phyloP scores from a whole-genome alignment of 345 rosid genomes.

The Cardamine chenopodiifolia region DNA sequence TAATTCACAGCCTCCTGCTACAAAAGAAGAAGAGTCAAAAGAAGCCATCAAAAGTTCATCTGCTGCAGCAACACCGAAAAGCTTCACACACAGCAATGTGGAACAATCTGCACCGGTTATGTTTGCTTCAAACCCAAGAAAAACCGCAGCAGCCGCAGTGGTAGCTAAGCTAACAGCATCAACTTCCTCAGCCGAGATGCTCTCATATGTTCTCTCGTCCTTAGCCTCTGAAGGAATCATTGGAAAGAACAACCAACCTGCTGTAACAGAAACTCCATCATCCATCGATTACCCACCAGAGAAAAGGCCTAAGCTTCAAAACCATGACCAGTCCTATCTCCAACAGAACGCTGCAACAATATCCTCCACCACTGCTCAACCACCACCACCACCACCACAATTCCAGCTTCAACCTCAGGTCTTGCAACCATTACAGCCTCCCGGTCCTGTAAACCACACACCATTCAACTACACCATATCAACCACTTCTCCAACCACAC shows the following conservation, averaged over 20 bases:
- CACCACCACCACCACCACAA: slow-evolving; percentile 56
- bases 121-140: slow-evolving; percentile 57
- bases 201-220: slow-evolving; percentile 88
- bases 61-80: slow-evolving; percentile 47
- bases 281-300: slow-evolving; percentile 57
- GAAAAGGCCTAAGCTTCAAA: slow-evolving; percentile 75
- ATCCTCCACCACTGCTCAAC: slow-evolving; percentile 57
- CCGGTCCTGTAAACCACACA: slow-evolving; percentile 51
- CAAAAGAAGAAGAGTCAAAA: slow-evolving; percentile 51
- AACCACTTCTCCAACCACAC: slow-evolving; percentile 32
- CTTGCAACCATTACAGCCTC: slow-evolving; percentile 57
- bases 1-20: slow-evolving; percentile 39
- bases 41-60: slow-evolving; percentile 41
- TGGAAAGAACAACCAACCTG: slow-evolving; percentile 46
- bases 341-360: slow-evolving; percentile 59
- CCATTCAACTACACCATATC: slow-evolving; percentile 58
- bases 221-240: slow-evolving; percentile 86
- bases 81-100: slow-evolving; percentile 49
- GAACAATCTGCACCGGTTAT: slow-evolving; percentile 71
- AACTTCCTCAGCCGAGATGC: slow-evolving; percentile 90
- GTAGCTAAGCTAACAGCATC: slow-evolving; percentile 92
- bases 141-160: slow-evolving; percentile 82
- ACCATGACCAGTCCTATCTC: slow-evolving; percentile 55
- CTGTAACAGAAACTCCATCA: slow-evolving; percentile 40
- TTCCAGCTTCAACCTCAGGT: slow-evolving; percentile 53